Base-by-base conservation (phyloP, 2,329 filamentous ascomycete genomes). In the Colletotrichum eleusines region DNA sequence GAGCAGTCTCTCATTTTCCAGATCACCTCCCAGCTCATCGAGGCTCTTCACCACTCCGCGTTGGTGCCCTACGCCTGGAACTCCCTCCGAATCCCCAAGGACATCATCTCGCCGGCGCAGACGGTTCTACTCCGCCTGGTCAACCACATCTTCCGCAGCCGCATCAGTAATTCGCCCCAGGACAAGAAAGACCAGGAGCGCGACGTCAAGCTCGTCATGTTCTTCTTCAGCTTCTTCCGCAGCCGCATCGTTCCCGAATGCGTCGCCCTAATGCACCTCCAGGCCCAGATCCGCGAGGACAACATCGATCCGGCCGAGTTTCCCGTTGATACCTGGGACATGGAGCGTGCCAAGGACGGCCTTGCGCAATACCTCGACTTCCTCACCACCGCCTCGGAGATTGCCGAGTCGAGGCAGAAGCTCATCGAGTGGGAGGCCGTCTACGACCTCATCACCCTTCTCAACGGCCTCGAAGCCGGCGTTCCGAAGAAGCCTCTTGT, bases 1-100 rank as follows among this genome's bases (percentile, higher is more conserved):
- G 95, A 98, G 79, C 92, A 95, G 71, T 94, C 97, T 72, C 89
- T 97, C 46, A 97, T 98, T 77, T 98, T 97, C 84, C 95, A 97
- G 79, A 94, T 98, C 79, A 98, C 97, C 80, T 92, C 94, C 54
- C 95, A 98, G 80, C 97, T 98, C 71, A 94, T 98, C 82, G 94
- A 97, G 78, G 94, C 95, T 0, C 93, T 98, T 57, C 90, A 98
- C 61, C 92, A 95, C 74, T 97, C 94, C 74, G 94, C 94, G 1
- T 84, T 98, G 35, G 91, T 98, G 79, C 95, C 95, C 0, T 97
- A 96, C 78, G 93, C 95, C 3, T 98, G 97, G 87, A 94, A 95
- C 74, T 93, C 94, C 40, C 91, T 98, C 75, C 88, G 94, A 58
- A 97, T 97, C 74, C 92, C 94, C 12, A 98, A 98, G 80, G 95